Evolutionary conservation across 371 early-diverging fungal genomes (phyloP).

Genomic region (Mortierella sp.): DNA sequence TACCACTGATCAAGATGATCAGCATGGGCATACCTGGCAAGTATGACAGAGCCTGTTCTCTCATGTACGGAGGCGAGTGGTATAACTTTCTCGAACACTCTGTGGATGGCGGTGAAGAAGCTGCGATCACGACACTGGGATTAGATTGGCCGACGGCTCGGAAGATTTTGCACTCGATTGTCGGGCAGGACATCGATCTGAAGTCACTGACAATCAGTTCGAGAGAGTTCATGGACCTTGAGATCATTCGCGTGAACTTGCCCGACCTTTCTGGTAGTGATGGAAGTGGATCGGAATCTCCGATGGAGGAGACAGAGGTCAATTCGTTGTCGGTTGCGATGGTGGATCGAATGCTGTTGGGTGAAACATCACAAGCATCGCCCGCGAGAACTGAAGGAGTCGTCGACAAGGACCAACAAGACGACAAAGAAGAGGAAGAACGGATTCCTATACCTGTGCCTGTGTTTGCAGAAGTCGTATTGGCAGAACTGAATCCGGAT

Average conservation of each 20-base stretch:
- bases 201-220: slow-evolving; percentile 3
- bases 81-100: slow-evolving; percentile 16
- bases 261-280: slow-evolving; percentile 1
- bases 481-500: slow-evolving; percentile 22
- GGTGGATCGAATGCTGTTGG: slow-evolving; percentile 35
- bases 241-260: slow-evolving; percentile 24
- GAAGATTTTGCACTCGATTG: slow-evolving; percentile 27
- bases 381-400: too few species aligned
- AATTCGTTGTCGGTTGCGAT: slow-evolving; percentile 16
- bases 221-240: slow-evolving; percentile 30
- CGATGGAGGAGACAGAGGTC: slow-evolving; percentile 6
- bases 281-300: background rate
- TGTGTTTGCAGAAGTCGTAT: slow-evolving; percentile 15
- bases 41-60: slow-evolving; percentile 62
- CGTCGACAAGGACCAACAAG: too few species aligned
- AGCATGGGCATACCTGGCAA: slow-evolving; percentile 56
- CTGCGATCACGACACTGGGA: slow-evolving; percentile 13
- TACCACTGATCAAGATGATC: slow-evolving; percentile 61
- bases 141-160: slow-evolving; percentile 18
- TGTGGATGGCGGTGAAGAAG: slow-evolving; percentile 17
- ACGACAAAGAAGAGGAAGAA: background rate
- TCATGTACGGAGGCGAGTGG: slow-evolving; percentile 58
- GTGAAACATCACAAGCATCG: background rate
- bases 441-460: slow-evolving; percentile 8
- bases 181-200: slow-evolving; percentile 12